phyloP scores from a whole-genome alignment of 495 filamentous ascomycete genomes.

The Lophiostoma macrostomum region DNA sequence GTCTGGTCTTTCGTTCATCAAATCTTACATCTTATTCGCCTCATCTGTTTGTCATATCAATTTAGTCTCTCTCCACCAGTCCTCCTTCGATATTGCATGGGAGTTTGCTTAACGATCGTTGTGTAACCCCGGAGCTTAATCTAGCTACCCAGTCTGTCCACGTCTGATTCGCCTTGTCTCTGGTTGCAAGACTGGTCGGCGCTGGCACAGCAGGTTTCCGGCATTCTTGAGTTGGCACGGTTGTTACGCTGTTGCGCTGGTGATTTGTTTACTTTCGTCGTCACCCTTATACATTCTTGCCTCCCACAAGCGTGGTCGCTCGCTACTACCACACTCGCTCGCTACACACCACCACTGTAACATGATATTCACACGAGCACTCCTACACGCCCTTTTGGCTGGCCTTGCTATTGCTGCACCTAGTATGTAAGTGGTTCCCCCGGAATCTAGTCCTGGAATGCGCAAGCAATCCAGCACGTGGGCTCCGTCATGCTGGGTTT shows the following conservation, averaged over 20 bases:
- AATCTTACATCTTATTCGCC: slow-evolving; percentile 4
- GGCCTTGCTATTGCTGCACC: slow-evolving; percentile 23
- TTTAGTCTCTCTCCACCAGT: not conserved
- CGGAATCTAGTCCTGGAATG: not conserved
- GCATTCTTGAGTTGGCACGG: slow-evolving; percentile 9
- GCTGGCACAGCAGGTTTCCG: too few species aligned
- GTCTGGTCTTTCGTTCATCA: slow-evolving; percentile 19
- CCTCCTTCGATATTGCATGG: not conserved
- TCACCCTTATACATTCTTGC: slow-evolving; percentile 3
- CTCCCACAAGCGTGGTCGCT: not conserved
- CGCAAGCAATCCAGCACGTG: not conserved
- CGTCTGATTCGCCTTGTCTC: too few species aligned
- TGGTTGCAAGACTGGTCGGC: too few species aligned
- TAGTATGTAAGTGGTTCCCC: slow-evolving; percentile 19
- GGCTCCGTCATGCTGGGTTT: too few species aligned
- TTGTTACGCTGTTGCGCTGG: slow-evolving; percentile 1
- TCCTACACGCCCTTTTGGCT: slow-evolving; percentile 11
- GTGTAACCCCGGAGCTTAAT: slow-evolving; percentile 11
- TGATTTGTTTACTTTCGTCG: slow-evolving; percentile 1
- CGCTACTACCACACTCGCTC: not conserved
- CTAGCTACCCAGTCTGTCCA: slow-evolving; percentile 1
- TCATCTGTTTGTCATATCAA: not conserved
- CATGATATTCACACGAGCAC: slow-evolving; percentile 20
- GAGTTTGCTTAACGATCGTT: slow-evolving; percentile 1
- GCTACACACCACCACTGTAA: not conserved